phyloP scores from a whole-genome alignment of 805 yeast species.

The Cyberlindnera maritima region DNA sequence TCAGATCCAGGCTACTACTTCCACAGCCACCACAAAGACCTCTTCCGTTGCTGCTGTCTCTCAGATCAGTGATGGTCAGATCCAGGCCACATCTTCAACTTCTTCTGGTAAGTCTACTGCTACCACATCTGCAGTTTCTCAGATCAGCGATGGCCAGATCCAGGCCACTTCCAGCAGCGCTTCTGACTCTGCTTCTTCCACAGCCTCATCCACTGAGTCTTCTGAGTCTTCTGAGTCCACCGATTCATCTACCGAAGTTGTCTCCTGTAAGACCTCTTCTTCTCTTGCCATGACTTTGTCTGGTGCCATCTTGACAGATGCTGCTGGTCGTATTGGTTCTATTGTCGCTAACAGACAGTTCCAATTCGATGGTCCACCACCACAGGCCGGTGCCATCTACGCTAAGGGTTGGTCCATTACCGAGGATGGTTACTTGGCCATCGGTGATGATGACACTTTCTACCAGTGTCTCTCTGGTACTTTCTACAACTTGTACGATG shows the following conservation, averaged over 20 bases:
- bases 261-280: conserved; percentile 43
- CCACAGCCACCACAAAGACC: conserved; percentile 24
- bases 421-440: conserved; percentile 57
- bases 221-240: conserved; percentile 7
- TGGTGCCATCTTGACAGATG: conserved; percentile 51
- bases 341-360: conserved; percentile 82
- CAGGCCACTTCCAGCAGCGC: conserved; percentile 23
- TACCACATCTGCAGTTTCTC: conserved; percentile 19
- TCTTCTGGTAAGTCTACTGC: conserved; percentile 31
- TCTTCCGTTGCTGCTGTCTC: conserved; percentile 26
- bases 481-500: conserved; percentile 77
- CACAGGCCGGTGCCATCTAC: conserved; percentile 73
- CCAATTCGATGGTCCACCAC: conserved; percentile 86
- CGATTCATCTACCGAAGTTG: conserved; percentile 10
- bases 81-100: conserved; percentile 29
- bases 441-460: conserved; percentile 59
- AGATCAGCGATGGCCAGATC: conserved; percentile 16
- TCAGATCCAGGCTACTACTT: conserved; percentile 32
- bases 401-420: conserved; percentile 64
- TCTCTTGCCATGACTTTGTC: conserved; percentile 56
- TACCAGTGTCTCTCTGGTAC: conserved; percentile 74
- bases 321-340: conserved; percentile 67
- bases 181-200: background rate
- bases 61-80: conserved; percentile 30
- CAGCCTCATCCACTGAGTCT: conserved; percentile 67